A percentile compares a stretch with the other conserved stretches of the same genome.
Evolutionary conservation across 2,329 filamentous ascomycete species (phyloP).

Genomic region (Cladosporium velox): DNA sequence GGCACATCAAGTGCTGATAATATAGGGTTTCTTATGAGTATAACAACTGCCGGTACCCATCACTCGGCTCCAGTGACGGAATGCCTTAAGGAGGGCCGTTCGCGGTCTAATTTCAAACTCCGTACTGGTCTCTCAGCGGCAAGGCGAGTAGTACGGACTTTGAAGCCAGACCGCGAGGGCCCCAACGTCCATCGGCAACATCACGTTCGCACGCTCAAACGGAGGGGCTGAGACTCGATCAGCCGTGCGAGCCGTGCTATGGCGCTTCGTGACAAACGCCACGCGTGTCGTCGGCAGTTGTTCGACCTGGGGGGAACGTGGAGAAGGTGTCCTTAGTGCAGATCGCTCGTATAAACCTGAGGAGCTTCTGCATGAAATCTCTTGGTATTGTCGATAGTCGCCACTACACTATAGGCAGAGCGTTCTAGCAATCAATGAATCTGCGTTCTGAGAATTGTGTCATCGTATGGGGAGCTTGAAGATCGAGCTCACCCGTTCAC

Average conservation of each 20-base stretch:
- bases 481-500: too few species aligned
- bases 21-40: neutral
- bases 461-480: neutral
- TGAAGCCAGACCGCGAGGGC: too few species aligned
- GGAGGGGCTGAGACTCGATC: neutral
- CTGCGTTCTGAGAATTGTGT: neutral
- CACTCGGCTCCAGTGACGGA: neutral
- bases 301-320: slow-evolving; percentile 1
- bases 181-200: neutral
- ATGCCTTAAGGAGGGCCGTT: too few species aligned
- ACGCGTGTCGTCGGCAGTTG: slow-evolving; percentile 20
- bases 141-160: too few species aligned
- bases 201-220: neutral
- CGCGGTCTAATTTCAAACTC: too few species aligned
- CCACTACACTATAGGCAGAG: neutral
- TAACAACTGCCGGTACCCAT: neutral
- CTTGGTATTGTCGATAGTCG: neutral
- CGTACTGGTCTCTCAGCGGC: too few species aligned
- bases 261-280: slow-evolving; percentile 13
- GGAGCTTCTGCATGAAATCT: neutral
- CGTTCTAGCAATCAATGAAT: neutral
- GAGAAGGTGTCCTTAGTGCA: neutral
- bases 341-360: slow-evolving; percentile 1
- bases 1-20: neutral
- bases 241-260: neutral